Percentiles rank a stretch among this genome's conserved stretches.
phyloP scores from a whole-genome alignment of 495 filamentous ascomycete genomes.

The Amorphotheca resinae region DNA sequence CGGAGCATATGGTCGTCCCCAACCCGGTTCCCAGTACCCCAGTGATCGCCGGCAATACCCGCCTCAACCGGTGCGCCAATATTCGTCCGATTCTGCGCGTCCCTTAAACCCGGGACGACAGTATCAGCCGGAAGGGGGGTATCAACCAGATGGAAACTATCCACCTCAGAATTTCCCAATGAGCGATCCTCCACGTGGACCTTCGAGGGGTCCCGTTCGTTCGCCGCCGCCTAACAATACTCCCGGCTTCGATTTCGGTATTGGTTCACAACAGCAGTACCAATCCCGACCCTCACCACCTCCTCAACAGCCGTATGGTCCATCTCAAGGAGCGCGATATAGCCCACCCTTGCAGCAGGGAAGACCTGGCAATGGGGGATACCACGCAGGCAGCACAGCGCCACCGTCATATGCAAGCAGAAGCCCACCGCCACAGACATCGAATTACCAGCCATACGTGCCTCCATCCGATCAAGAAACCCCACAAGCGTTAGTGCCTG shows the following conservation, averaged over 20 bases:
- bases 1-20: slow-evolving; percentile 13
- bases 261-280: slow-evolving; percentile 2
- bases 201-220: slow-evolving; percentile 10
- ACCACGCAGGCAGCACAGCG: slow-evolving; percentile 2
- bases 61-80: slow-evolving; percentile 13
- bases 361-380: too few relatives aligned
- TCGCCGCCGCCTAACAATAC: slow-evolving; percentile 14
- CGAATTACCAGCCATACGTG: slow-evolving; percentile 11
- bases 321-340: slow-evolving; percentile 1
- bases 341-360: slow-evolving; percentile 3
- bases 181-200: slow-evolving; percentile 9
- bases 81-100: slow-evolving; percentile 9
- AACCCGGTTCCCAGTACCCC: slow-evolving; percentile 11
- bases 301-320: slow-evolving; percentile 6
- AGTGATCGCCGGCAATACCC: slow-evolving; percentile 10
- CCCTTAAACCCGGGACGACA: slow-evolving; percentile 12
- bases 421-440: slow-evolving; percentile 13
- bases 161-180: slow-evolving; percentile 7
- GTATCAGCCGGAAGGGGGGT: slow-evolving; percentile 10
- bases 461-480: slow-evolving; percentile 3
- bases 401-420: slow-evolving; percentile 8
- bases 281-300: slow-evolving; percentile 6
- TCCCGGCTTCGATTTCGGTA: slow-evolving; percentile 19
- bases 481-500: not conserved
- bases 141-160: slow-evolving; percentile 3